Evolutionary conservation across 139 green algal species (phyloP).

Genomic region (Asterochloris sp.): DNA sequence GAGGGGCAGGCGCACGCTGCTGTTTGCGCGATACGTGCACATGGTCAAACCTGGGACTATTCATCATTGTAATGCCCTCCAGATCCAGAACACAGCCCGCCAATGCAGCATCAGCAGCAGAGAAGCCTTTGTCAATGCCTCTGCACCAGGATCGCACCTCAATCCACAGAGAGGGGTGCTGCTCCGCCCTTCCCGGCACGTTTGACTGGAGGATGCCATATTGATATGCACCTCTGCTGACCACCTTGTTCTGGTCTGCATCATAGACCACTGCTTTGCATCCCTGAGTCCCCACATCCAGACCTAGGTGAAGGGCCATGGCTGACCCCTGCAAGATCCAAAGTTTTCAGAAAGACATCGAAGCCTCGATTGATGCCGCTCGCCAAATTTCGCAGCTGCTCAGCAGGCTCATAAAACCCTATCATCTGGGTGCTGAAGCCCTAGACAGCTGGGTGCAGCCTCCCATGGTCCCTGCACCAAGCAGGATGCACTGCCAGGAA

Average conservation of each 20-base stretch:
- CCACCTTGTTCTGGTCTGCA: constrained; percentile 24
- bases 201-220: constrained; percentile 49
- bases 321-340: too few relatives aligned
- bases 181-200: constrained; percentile 67
- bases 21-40: background rate
- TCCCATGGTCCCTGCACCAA: too few relatives aligned
- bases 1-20: too few relatives aligned
- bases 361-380: too few relatives aligned
- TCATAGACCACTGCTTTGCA: constrained; percentile 72
- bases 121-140: background rate
- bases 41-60: background rate
- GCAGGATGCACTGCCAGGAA: too few relatives aligned
- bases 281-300: constrained; percentile 76
- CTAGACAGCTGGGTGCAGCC: too few relatives aligned
- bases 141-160: constrained; percentile 32
- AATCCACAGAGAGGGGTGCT: constrained; percentile 70
- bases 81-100: background rate
- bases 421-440: too few relatives aligned
- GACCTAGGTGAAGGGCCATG: constrained; percentile 27
- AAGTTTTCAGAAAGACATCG: too few relatives aligned
- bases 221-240: constrained; percentile 36
- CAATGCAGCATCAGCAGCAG: background rate
- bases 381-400: too few relatives aligned
- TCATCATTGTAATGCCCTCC: too few relatives aligned
- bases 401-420: too few relatives aligned